phyloP scores from a whole-genome alignment of 1,284 basidiomycete genomes.

The Melampsora larici-populina region DNA sequence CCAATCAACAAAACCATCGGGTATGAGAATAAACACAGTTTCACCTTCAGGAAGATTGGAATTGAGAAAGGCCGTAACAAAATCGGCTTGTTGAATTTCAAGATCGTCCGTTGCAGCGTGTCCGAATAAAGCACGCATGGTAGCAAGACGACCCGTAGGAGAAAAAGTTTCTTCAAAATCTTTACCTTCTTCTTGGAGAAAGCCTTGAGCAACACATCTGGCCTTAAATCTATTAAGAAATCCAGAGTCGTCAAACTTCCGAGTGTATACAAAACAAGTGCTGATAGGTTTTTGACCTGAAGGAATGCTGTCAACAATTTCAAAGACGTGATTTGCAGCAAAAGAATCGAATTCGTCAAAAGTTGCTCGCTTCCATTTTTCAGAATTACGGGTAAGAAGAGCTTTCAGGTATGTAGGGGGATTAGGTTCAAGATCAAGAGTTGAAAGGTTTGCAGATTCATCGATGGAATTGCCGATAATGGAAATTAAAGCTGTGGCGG shows the following conservation, averaged over 20 bases:
- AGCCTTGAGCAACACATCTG: slow-evolving; percentile 35
- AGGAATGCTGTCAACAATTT: neutral
- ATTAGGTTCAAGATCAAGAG: neutral
- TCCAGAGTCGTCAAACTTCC: too few relatives aligned
- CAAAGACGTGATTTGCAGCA: slow-evolving; percentile 26
- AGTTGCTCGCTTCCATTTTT: neutral
- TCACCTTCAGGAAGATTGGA: slow-evolving; percentile 12
- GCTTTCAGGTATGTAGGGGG: neutral
- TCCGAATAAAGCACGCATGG: slow-evolving; percentile 4
- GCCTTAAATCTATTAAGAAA: slow-evolving; percentile 32
- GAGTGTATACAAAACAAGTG: slow-evolving; percentile 19
- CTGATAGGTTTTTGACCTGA: slow-evolving; percentile 30
- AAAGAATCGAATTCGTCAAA: too few relatives aligned
- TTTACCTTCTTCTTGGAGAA: slow-evolving; percentile 33
- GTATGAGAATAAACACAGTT: slow-evolving; percentile 17
- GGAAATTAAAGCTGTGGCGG: too few relatives aligned
- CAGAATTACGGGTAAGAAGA: neutral
- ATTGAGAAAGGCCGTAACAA: too few relatives aligned
- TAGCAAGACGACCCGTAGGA: slow-evolving; percentile 21
- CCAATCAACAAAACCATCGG: too few relatives aligned
- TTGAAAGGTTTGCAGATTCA: too few relatives aligned
- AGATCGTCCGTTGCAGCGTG: neutral
- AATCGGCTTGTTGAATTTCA: slow-evolving; percentile 19
- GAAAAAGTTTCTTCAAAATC: slow-evolving; percentile 38
- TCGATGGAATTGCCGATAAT: too few relatives aligned